Percentiles rank a stretch among this genome's conserved stretches.
These are phyloP conservation scores for Pezicula carpinea DNA, from an alignment of 2,329 filamentous ascomycete species.

Conservation along the genomic window DNA sequence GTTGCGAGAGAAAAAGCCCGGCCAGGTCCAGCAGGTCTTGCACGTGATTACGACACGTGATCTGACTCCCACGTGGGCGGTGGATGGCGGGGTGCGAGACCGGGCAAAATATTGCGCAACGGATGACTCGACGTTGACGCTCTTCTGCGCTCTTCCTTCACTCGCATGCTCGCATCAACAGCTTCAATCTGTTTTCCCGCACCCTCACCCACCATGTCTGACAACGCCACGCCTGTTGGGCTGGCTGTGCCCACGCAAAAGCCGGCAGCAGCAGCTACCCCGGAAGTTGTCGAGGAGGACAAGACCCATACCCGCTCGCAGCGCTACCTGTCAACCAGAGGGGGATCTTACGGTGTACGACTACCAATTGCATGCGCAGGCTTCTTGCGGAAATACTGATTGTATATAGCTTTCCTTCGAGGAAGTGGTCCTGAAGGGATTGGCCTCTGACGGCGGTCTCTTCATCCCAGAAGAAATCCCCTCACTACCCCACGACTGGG, in stretches of 20 bases:
- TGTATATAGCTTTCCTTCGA: constrained; percentile 75
- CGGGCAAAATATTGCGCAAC: too few relatives aligned
- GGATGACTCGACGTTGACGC: too few relatives aligned
- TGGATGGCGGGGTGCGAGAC: too few relatives aligned
- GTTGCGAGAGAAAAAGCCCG: too few relatives aligned
- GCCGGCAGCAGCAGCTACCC: constrained; percentile 6
- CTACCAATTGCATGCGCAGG: constrained; percentile 8
- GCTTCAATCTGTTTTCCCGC: neutral
- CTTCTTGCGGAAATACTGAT: constrained; percentile 7
- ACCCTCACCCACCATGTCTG: constrained; percentile 11
- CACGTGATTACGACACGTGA: too few relatives aligned
- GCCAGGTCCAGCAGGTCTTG: too few relatives aligned
- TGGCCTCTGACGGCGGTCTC: constrained; percentile 80
- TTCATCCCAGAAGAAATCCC: constrained; percentile 86
- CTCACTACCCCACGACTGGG: constrained; percentile 55
- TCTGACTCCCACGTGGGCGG: too few relatives aligned
- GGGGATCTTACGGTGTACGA: constrained; percentile 57
- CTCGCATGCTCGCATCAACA: too few relatives aligned
- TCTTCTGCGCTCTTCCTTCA: too few relatives aligned
- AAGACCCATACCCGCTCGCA: constrained; percentile 45
- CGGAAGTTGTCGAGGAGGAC: constrained; percentile 7
- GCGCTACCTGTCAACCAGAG: constrained; percentile 57
- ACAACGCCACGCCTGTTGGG: constrained; percentile 14
- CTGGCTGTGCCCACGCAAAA: constrained; percentile 18
- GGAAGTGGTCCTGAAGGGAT: constrained; percentile 82